Percentiles rank a stretch among this genome's conserved stretches.
Conservation (phyloP, 129 eudicot genomes). For the Centaurea solstitialis region DNA sequence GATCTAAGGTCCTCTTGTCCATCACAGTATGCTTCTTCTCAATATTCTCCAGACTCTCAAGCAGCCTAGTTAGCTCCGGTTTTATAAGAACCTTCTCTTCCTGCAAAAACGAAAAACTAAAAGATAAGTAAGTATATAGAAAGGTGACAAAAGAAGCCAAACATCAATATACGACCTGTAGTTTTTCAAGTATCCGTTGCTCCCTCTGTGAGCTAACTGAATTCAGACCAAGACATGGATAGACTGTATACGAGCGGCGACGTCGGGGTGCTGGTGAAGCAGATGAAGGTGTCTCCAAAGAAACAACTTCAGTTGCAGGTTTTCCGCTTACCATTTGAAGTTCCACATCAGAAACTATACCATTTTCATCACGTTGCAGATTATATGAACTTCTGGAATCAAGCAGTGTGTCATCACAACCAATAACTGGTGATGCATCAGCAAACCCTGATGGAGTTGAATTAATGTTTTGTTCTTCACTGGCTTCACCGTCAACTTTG, state of each 20-base stretch:
- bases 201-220: conserved; percentile 64
- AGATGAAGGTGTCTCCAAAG: conserved; percentile 33
- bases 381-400: conserved; percentile 27
- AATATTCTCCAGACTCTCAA: conserved; percentile 59
- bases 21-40: conserved; percentile 59
- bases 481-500: conserved; percentile 30
- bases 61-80: conserved; percentile 71
- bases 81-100: conserved; percentile 75
- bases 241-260: conserved; percentile 56
- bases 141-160: conserved; percentile 16
- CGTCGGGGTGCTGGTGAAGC: conserved; percentile 30
- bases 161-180: conserved; percentile 56
- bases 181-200: conserved; percentile 68
- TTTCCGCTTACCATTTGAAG: conserved; percentile 29
- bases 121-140: not conserved
- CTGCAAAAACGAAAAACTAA: conserved; percentile 33
- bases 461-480: conserved; percentile 18
- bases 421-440: conserved; percentile 25
- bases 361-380: conserved; percentile 21
- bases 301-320: conserved; percentile 22
- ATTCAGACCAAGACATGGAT: conserved; percentile 63
- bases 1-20: conserved; percentile 78
- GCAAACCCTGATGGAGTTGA: conserved; percentile 25
- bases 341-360: conserved; percentile 34
- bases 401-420: conserved; percentile 14